phyloP scores from a whole-genome alignment of 148 eudicot species.

The Polygonum maritimum region DNA sequence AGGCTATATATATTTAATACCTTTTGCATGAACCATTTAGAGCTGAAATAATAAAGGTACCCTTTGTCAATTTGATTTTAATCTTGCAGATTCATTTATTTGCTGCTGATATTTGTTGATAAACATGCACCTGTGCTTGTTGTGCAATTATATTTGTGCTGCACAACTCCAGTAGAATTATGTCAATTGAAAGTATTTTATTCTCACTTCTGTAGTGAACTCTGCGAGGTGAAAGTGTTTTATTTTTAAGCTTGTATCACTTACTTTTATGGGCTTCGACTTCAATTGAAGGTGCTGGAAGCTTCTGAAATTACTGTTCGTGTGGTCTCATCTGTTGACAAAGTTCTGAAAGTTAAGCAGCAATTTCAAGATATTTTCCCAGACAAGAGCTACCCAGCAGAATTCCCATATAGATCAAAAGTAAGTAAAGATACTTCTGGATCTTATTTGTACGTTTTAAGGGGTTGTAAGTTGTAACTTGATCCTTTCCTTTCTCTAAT shows the following conservation, averaged over 20 bases:
- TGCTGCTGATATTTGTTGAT: neutral
- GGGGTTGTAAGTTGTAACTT: neutral
- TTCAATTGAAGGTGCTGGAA: slow-evolving; percentile 43
- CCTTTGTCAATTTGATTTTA: neutral
- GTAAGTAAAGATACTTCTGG: slow-evolving; percentile 23
- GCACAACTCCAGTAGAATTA: neutral
- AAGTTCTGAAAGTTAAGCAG: slow-evolving; percentile 65
- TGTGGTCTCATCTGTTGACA: slow-evolving; percentile 73
- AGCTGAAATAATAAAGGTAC: neutral
- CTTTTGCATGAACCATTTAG: neutral
- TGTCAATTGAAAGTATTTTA: too few relatives aligned
- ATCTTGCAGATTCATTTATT: neutral
- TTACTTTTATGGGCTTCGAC: neutral
- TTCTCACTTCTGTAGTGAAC: neutral
- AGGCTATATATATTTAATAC: neutral
- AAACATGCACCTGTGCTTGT: neutral
- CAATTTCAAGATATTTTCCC: slow-evolving; percentile 63
- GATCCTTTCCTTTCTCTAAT: too few relatives aligned
- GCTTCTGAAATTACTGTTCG: slow-evolving; percentile 64
- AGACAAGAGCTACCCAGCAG: slow-evolving; percentile 58
- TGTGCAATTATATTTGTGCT: neutral
- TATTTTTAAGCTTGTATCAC: neutral
- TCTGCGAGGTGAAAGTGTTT: neutral
- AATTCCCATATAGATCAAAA: slow-evolving; percentile 76
- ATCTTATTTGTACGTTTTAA: neutral